These are phyloP conservation scores for Xanthoconium stramineum DNA, from an alignment of 768 basidiomycete genomes.

Conservation along the genomic window DNA sequence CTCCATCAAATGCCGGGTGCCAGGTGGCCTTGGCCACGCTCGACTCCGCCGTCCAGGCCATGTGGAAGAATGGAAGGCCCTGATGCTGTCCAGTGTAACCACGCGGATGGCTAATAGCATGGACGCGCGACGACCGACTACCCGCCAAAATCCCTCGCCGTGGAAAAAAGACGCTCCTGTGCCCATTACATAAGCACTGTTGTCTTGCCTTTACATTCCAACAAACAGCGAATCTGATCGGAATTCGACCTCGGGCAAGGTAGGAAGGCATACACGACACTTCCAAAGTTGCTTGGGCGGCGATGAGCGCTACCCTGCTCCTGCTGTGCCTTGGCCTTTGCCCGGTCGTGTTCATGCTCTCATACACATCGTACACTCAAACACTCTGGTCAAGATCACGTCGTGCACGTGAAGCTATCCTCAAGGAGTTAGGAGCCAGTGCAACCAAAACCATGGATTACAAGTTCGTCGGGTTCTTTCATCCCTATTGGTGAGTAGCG, in stretches of 20 bases:
- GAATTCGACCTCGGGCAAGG: background rate
- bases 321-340: slow-evolving; percentile 16
- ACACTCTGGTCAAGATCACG: slow-evolving; percentile 20
- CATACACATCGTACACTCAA: slow-evolving; percentile 26
- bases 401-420: slow-evolving; percentile 18
- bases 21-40: background rate
- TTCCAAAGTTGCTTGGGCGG: background rate
- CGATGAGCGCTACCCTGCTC: slow-evolving; percentile 13
- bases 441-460: background rate
- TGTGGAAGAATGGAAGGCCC: background rate
- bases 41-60: background rate
- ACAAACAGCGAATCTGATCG: background rate
- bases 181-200: slow-evolving; percentile 4
- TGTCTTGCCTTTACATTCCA: too few species aligned
- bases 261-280: background rate
- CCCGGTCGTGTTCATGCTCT: slow-evolving; percentile 11
- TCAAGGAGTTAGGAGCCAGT: slow-evolving; percentile 16
- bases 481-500: slow-evolving; percentile 84
- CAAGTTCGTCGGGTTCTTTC: slow-evolving; percentile 79
- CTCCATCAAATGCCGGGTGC: background rate
- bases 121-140: background rate
- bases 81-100: slow-evolving; percentile 4
- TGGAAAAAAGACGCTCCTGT: background rate
- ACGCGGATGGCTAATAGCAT: background rate
- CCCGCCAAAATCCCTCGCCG: background rate